Base-by-base conservation (phyloP, 1,284 basidiomycete genomes). In the Pyrrhoderma lamaoense region DNA sequence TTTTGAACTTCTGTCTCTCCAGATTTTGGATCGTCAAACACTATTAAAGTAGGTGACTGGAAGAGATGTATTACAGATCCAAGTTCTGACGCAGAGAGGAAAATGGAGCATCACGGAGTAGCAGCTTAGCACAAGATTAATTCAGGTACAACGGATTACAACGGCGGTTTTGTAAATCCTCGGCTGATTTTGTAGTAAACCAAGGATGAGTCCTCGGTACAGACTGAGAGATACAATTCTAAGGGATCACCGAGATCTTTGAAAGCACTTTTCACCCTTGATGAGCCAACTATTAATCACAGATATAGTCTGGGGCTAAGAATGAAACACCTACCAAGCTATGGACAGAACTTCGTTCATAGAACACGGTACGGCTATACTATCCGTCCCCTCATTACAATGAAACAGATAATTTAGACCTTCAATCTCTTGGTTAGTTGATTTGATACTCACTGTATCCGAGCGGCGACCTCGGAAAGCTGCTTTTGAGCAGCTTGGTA, bases 161-260 rank as follows among this genome's bases (percentile, higher is more conserved):
- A 65, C 18, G 76, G 70, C 13, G 87, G 87, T 59, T 89, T 89
- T 53, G 80, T 75, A 18, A 89, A 84, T 51, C 85, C 87, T 39
- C 71, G 70, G 56, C 80, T 85, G 53, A 89, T 71, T 58, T 85
- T 87, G 65, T 89, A 89, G 64, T 89, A 89, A 42, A 89, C 86
- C 45, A 85, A 80, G 1, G 87, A 89, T 3, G 85, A 81, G 59
- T 89, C 87, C 49, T 85, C 79, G 0, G 81, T 75, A 31, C 79
- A 80, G 53, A 89, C 82, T 1, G 81, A 86, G 34, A 89, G 65
- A 61, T 79, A 84, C 36, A 89, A 64, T 51, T 77, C 74, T n/a
- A 67, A 58, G 2, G 75, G 72, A 42, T 70, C 63, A 34, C 64
- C 67, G 18, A 84, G 62, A 11, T 68, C 69, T 48, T 65, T 60